Conservation (phyloP, 768 basidiomycete genomes). For the Mycena galericulata region DNA sequence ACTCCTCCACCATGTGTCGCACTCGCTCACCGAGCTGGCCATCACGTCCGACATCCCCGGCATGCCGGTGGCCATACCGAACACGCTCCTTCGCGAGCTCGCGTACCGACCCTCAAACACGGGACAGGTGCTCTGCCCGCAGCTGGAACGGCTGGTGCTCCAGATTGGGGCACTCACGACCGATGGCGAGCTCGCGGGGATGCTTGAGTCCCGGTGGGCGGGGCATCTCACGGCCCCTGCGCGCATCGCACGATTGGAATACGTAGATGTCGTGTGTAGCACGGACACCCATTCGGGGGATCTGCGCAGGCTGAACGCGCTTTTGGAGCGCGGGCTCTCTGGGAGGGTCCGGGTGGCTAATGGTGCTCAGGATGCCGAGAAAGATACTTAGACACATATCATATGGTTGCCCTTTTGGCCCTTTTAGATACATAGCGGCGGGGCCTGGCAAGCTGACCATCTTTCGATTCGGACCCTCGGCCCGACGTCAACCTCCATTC, state of each 20-base stretch:
- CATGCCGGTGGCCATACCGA: slow-evolving; percentile 20
- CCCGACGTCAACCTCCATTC: too few relatives aligned
- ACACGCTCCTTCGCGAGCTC: slow-evolving; percentile 11
- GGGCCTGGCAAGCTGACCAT: too few relatives aligned
- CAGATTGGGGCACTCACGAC: slow-evolving; percentile 20
- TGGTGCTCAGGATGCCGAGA: too few relatives aligned
- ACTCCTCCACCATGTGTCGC: slow-evolving; percentile 14
- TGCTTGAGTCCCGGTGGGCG: slow-evolving; percentile 26
- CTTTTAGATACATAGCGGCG: too few relatives aligned
- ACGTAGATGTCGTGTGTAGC: slow-evolving; percentile 15
- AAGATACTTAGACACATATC: too few relatives aligned
- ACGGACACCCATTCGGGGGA: slow-evolving; percentile 21
- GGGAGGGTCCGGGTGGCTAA: slow-evolving; percentile 11
- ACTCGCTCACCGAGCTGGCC: slow-evolving; percentile 17
- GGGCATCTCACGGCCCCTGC: slow-evolving; percentile 16
- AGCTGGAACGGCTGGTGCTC: slow-evolving; percentile 23
- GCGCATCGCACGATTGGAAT: slow-evolving; percentile 16
- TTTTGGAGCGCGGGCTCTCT: slow-evolving; percentile 12
- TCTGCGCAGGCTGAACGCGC: neutral
- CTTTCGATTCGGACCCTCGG: too few relatives aligned
- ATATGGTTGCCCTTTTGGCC: too few relatives aligned
- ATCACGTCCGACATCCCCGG: slow-evolving; percentile 33
- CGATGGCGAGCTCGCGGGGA: slow-evolving; percentile 26
- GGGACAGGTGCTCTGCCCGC: slow-evolving; percentile 16
- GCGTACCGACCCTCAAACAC: slow-evolving; percentile 4